Evolutionary conservation across 1,284 basidiomycete genomes (phyloP), one percentile per base, ranked within the genome.

Genomic region (Entoloma clypeatum): DNA sequence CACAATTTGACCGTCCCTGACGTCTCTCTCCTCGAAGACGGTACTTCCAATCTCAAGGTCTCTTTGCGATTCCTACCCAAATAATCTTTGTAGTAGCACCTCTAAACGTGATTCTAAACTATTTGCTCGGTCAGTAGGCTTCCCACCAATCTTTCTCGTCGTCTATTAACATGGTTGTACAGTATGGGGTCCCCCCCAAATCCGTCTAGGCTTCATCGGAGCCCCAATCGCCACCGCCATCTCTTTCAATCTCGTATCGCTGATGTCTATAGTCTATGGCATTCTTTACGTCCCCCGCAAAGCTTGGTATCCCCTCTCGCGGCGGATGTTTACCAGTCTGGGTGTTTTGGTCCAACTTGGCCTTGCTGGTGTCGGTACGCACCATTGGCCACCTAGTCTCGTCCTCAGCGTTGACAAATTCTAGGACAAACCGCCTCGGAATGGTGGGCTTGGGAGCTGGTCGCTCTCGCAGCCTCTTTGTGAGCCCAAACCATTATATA

Each of bases 371-470:
- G 79, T 89, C 14, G 78, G 84, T 70, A 35, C 28, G 63, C n/a
- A n/a, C n/a, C n/a, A n/a, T 59, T 16, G 4, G 13, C 35, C 17
- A 11, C 7, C 2, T 43, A 21, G 9, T 42, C n/a, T 21, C 23
- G 19, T 13, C 14, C 13, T 6, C 13, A 19, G 22, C 10, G 11
- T 19, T 4, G 13, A 31, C 16, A 11, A 14, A 26, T 39, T 31
- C 14, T 19, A 55, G 62, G 64, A 3, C 68, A 69, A 43, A 62
- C 62, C 1, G 87, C 86, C 1, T 79, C 79, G 7, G 91, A 94
- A 59, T 94, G 91, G 92, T 93, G 90, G 89, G 82, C 83, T 25
- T 93, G 91, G 91, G 91, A 93, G 58, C 68, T 91, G 3, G 67
- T 87, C 8, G 67, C 69, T 3, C 59, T 75, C 3, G 71, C 68